Evolutionary conservation across 768 basidiomycete species (phyloP).

Genomic region (Pisolithus sp.): DNA sequence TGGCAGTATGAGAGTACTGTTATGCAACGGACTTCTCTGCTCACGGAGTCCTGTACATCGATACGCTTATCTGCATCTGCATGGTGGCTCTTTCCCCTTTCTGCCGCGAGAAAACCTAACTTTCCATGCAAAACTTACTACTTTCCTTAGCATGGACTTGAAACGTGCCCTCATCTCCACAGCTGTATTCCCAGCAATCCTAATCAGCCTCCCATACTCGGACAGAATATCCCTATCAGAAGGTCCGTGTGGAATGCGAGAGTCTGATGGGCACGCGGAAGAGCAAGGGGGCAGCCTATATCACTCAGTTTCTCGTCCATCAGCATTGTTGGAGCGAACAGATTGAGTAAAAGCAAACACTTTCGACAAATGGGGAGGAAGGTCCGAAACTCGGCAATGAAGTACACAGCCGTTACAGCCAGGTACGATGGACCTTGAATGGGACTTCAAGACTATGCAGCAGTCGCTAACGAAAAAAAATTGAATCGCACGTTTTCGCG

Average conservation of each 20-base stretch:
- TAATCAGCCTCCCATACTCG: not conserved
- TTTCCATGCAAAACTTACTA: not conserved
- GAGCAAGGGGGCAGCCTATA: constrained; percentile 51
- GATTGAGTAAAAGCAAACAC: too few species aligned
- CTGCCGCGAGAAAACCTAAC: too few species aligned
- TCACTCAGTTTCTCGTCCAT: constrained; percentile 40
- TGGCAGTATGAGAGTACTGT: not conserved
- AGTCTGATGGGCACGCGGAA: constrained; percentile 28
- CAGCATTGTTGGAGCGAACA: constrained; percentile 21
- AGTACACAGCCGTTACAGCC: constrained; percentile 40
- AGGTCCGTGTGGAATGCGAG: constrained; percentile 12
- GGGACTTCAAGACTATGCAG: constrained; percentile 66
- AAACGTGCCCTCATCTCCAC: not conserved
- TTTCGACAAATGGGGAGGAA: not conserved
- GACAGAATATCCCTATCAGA: constrained; percentile 14
- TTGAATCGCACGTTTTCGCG: not conserved
- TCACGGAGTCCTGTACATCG: too few species aligned
- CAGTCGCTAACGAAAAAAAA: constrained; percentile 25
- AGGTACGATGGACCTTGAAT: constrained; percentile 51
- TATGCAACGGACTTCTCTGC: too few species aligned
- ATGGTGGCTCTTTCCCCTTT: too few species aligned
- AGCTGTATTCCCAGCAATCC: not conserved
- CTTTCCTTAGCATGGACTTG: not conserved
- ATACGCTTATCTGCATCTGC: too few species aligned
- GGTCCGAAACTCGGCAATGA: constrained; percentile 40